Base-by-base conservation (phyloP, 805 yeast species). In the Candida nemodendra region DNA sequence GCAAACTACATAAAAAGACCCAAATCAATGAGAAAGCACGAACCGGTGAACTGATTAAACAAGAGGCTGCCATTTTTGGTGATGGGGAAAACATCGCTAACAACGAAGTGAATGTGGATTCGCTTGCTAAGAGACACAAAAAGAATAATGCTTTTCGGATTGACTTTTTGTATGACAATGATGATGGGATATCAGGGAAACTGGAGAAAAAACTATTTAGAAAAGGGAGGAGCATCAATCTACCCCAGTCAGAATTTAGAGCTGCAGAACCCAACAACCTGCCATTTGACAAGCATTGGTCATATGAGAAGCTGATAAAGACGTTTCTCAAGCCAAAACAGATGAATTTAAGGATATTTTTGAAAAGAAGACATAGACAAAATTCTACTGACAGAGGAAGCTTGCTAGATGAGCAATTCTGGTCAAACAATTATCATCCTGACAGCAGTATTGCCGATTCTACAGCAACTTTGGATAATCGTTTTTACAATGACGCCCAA, bases 271-370 rank as follows among this genome's bases (percentile, higher is more conserved):
- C 33, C 17, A 47, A 48, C 7, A 43, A 50, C 2, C 19, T 57
- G 11, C 64, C 72, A 4, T 65, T 64, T 3, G 59, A 69, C 25
- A 67, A 67, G 33, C 80, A 75, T 45, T 87, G 84, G 59, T 74
- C 82, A 5, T 79, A 95, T 0, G 76, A 76, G 34, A 73, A 78
- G 40, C 70, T 91, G 39, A 74, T 84, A 7, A 74, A 73, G 39
- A 66, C 87, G 23, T 85, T 85, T 54, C 63, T 81, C 31, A 85
- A 84, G 56, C 95, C 95, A 25, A 43, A 45, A 4, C 13, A 15
- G 5, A 18, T 30, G n/a, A 52, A 38, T 33, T 46, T 38, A 18
- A 44, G 41, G 38, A 41, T 50, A 36, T 43, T 50, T 42, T 39
- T 32, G 15, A 56, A 44, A 18, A 32, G 44, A 26, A 45, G 29